These are phyloP conservation scores for Amanita inopinata DNA, from an alignment of 768 basidiomycete genomes.

Conservation along the genomic window DNA sequence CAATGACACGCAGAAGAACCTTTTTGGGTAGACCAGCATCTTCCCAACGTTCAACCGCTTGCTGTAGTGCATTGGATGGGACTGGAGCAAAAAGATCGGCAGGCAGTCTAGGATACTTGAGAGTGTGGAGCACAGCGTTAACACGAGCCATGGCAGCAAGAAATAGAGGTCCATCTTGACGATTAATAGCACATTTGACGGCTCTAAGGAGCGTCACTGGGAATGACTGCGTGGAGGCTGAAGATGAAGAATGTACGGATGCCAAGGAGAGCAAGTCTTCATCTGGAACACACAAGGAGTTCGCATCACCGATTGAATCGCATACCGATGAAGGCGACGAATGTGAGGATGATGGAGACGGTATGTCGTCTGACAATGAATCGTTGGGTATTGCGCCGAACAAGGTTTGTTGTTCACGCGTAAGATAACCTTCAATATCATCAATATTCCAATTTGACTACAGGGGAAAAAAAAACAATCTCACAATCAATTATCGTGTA, in stretches of 20 bases:
- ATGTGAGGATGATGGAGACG: slow-evolving; percentile 27
- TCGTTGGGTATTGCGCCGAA: slow-evolving; percentile 60
- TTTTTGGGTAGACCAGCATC: slow-evolving; percentile 47
- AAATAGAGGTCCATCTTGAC: slow-evolving; percentile 65
- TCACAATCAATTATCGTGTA: slow-evolving; percentile 65
- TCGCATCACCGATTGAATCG: slow-evolving; percentile 20
- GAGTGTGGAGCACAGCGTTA: slow-evolving; percentile 46
- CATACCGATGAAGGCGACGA: slow-evolving; percentile 27
- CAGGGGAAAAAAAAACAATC: slow-evolving; percentile 15
- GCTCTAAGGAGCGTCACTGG: slow-evolving; percentile 35
- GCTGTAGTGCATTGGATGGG: slow-evolving; percentile 39
- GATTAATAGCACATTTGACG: slow-evolving; percentile 61
- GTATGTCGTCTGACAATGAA: slow-evolving; percentile 30
- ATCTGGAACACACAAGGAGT: slow-evolving; percentile 16
- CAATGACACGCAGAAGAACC: slow-evolving; percentile 67
- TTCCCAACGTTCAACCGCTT: slow-evolving; percentile 39
- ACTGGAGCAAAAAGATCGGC: slow-evolving; percentile 36
- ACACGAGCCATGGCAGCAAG: slow-evolving; percentile 49
- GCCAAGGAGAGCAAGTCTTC: slow-evolving; percentile 22
- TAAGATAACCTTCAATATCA: slow-evolving; percentile 47
- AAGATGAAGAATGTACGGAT: slow-evolving; percentile 20
- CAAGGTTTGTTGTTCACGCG: slow-evolving; percentile 48
- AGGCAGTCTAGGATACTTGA: slow-evolving; percentile 61
- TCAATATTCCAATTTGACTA: slow-evolving; percentile 10
- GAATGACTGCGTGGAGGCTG: slow-evolving; percentile 17